phyloP scores from a whole-genome alignment of 129 eudicot species.

The Deinandra increscens region DNA sequence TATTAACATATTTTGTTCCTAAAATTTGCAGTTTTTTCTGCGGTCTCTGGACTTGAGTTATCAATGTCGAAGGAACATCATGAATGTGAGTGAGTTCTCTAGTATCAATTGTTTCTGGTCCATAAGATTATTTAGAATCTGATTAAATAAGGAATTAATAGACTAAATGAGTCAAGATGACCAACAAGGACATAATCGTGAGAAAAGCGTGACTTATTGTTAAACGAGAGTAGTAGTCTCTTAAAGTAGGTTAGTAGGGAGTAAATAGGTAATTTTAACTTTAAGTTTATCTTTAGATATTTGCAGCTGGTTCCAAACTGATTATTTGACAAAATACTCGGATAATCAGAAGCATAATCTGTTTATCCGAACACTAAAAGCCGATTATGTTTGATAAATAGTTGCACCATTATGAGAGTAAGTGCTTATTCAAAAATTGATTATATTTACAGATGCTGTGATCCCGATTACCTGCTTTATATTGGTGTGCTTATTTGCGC shows the following conservation, averaged over 20 bases:
- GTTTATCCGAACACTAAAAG: not conserved
- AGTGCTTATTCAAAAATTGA: not conserved
- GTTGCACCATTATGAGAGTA: not conserved
- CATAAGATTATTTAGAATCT: slow-evolving; percentile 9
- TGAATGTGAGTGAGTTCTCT: slow-evolving; percentile 49
- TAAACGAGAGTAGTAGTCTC: no score
- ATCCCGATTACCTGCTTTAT: slow-evolving; percentile 89
- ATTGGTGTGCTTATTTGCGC: slow-evolving; percentile 84
- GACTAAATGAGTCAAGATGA: not conserved
- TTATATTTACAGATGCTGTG: slow-evolving; percentile 72
- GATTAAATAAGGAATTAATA: not conserved
- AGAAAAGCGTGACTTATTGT: not conserved
- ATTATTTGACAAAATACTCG: not conserved
- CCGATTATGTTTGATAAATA: not conserved
- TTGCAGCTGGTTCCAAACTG: slow-evolving; percentile 1
- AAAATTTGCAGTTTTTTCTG: slow-evolving; percentile 63
- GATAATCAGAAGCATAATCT: not conserved
- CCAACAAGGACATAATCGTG: slow-evolving; percentile 4
- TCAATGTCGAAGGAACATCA: slow-evolving; percentile 76
- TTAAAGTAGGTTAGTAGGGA: not conserved
- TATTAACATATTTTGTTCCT: slow-evolving; percentile 1
- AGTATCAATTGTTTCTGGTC: slow-evolving; percentile 6
- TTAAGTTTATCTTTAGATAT: not conserved
- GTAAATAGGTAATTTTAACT: not conserved
- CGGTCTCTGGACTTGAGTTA: slow-evolving; percentile 84